phyloP scores from a whole-genome alignment of 495 filamentous ascomycete genomes.

The Neurospora sp. region DNA sequence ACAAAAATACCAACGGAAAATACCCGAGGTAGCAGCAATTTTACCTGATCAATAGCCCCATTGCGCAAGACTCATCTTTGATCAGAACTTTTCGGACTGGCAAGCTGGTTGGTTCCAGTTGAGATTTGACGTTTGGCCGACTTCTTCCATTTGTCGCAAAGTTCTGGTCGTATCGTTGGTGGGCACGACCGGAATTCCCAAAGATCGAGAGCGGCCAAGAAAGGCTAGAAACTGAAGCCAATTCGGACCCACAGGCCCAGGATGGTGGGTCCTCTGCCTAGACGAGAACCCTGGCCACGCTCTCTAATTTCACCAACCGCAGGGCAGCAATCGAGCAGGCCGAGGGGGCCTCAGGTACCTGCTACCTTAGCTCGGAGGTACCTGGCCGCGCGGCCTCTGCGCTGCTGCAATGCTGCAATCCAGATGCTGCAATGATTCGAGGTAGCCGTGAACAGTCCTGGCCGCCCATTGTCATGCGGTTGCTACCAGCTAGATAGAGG shows the following conservation, averaged over 20 bases:
- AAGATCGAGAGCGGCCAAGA: background rate
- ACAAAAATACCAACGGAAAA: background rate
- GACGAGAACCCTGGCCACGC: background rate
- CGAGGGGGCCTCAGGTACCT: background rate
- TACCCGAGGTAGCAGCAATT: background rate
- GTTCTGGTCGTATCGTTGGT: background rate
- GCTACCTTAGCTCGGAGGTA: background rate
- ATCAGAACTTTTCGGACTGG: background rate
- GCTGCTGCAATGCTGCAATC: background rate
- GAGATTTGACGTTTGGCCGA: background rate
- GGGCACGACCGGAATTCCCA: background rate
- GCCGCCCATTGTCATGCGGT: background rate
- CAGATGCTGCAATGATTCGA: background rate
- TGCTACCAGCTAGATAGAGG: background rate
- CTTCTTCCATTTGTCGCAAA: background rate
- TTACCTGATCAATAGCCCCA: background rate
- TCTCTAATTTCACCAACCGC: background rate
- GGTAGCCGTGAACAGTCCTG: background rate
- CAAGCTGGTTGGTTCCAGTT: background rate
- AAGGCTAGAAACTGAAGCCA: background rate
- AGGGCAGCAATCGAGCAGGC: background rate
- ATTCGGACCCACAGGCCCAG: background rate
- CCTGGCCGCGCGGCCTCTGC: background rate
- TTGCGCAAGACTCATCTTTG: background rate
- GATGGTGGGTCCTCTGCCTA: background rate